Percentiles rank a stretch among this genome's conserved stretches.
phyloP scores from a whole-genome alignment of 805 yeast species.

The Pichia gijzeniarum region DNA sequence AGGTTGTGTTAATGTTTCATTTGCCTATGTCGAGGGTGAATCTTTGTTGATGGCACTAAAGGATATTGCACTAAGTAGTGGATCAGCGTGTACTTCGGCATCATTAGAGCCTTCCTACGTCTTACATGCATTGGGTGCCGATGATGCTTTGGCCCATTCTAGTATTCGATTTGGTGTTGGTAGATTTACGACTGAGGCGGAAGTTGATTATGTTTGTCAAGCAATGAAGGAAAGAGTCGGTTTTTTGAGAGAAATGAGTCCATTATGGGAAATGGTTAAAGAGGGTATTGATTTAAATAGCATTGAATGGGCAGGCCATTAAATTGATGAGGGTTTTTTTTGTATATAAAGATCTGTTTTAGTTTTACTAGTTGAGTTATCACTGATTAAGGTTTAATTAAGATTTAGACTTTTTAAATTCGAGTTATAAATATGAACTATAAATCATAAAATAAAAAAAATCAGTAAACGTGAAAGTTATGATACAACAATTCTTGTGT shows the following conservation, averaged over 20 bases:
- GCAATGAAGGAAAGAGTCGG: slow-evolving; percentile 87
- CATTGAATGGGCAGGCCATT: slow-evolving; percentile 98
- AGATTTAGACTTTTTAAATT: too few species aligned
- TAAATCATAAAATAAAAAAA: too few species aligned
- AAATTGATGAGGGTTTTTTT: not conserved
- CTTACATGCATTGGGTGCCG: slow-evolving; percentile 93
- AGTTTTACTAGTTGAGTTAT: too few species aligned
- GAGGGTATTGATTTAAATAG: slow-evolving; percentile 93
- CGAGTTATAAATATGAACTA: too few species aligned
- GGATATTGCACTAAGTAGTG: slow-evolving; percentile 93
- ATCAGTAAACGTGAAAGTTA: too few species aligned
- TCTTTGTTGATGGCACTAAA: slow-evolving; percentile 95
- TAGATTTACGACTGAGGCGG: slow-evolving; percentile 93
- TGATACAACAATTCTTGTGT: too few species aligned
- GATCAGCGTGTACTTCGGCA: slow-evolving; percentile 98
- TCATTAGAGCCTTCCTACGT: slow-evolving; percentile 97
- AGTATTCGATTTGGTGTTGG: slow-evolving; percentile 97
- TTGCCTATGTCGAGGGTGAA: slow-evolving; percentile 98
- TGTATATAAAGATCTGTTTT: too few species aligned
- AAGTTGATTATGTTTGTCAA: slow-evolving; percentile 85
- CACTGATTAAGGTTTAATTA: too few species aligned
- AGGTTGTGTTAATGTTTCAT: slow-evolving; percentile 95
- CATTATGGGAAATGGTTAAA: slow-evolving; percentile 99
- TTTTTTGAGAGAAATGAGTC: slow-evolving; percentile 86
- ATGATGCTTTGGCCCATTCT: slow-evolving; percentile 97